Conservation (phyloP, 257 asterid genomes). For the Ophiorrhiza pumila region DNA sequence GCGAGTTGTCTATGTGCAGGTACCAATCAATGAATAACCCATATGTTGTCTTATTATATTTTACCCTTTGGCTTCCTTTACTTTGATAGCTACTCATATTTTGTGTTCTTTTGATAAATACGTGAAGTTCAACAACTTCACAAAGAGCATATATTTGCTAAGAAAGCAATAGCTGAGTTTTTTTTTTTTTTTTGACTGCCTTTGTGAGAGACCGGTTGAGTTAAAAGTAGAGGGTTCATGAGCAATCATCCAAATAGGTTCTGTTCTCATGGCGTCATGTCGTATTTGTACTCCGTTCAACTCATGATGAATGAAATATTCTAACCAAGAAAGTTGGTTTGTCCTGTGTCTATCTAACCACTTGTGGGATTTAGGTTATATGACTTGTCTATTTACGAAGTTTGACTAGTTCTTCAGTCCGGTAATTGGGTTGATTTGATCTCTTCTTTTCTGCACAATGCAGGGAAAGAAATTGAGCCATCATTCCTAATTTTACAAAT, state of each 20-base stretch:
- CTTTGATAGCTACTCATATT: not conserved
- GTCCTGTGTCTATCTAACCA: no score
- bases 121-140: not conserved
- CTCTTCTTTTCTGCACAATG: not conserved
- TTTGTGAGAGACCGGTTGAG: not conserved
- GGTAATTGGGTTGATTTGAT: not conserved
- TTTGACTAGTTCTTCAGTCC: not conserved
- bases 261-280: not conserved
- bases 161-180: no score
- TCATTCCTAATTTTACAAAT: not conserved
- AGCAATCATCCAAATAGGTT: not conserved
- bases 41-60: not conserved
- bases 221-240: not conserved
- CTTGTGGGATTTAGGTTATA: no score
- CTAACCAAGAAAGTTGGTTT: not conserved
- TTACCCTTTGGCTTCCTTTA: not conserved
- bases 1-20: constrained; percentile 93
- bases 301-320: not conserved
- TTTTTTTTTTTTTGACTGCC: not conserved
- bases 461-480: not conserved
- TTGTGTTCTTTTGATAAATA: not conserved
- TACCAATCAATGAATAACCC: constrained; percentile 5
- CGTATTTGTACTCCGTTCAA: not conserved
- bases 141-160: no score
- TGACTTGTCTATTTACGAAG: not conserved